Base-by-base conservation (phyloP, 1,139 yeast genomes). In the Debaryomycetaceae sp. region DNA sequence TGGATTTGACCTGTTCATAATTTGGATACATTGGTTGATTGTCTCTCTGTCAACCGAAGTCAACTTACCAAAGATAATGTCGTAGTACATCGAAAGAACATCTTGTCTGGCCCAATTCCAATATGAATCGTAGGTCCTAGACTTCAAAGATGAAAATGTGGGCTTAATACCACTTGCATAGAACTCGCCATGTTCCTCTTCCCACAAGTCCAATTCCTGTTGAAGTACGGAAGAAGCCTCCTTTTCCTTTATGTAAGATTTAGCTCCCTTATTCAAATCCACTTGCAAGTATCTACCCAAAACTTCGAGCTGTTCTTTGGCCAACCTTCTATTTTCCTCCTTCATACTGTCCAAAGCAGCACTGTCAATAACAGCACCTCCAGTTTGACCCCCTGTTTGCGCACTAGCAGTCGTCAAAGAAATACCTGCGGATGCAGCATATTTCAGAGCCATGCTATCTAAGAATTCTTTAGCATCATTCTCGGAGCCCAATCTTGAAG, bases 71-170 rank as follows among this genome's bases (percentile, higher is more conserved):
- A 93, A 95, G 59, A 93, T 89, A 59, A 93, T 89, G 70, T 93
- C 97, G 65, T 81, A 93, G 74, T 89, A 93, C 90, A 93, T 86
- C 43, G 91, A 83, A 57, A 93, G 74, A 50, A 95, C 87, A 66
- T 95, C 97, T 75, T 93, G 99, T 71, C 97, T 87, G 39, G 98
- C 97, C 99, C 99, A 93, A 70, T 95, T 95, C 99, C 99, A 93
- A 70, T 91, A 90, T 24, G 98, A 90, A 69, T 93, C 98, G 67
- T 93, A 93, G 44, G 87, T 83, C 75, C 99, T 87, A 36, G 98
- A 96, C 75, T 93, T 93, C 72, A 87, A 80, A 50, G 95, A 78
- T 37, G 96, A 87, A 73, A 93, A 93, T 7, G 86, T 83, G 41
- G 99, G 97, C 55, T 83, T 77, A 58, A 93, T 86, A 63, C 99